Percentiles rank a stretch among this genome's conserved stretches.
phyloP scores from a whole-genome alignment of 768 basidiomycete species.

The Tylopilus sp. region DNA sequence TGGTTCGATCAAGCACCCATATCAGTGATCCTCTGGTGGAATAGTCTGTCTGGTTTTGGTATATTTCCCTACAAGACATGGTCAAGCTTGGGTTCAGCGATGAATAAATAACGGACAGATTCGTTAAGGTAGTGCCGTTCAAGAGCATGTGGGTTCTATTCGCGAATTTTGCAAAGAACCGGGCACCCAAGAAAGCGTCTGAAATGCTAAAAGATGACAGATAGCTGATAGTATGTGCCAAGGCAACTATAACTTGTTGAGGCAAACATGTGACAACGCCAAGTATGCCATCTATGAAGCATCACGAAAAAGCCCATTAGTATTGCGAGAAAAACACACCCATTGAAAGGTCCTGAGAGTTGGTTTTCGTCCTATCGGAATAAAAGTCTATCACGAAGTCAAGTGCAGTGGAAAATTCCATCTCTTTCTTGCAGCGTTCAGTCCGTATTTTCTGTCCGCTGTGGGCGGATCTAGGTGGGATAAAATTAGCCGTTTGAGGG shows the following conservation, averaged over 20 bases:
- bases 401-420: constrained; percentile 71
- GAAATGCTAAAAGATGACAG: constrained; percentile 74
- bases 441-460: constrained; percentile 48
- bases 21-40: constrained; percentile 72
- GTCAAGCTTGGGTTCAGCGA: background rate
- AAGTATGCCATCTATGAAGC: constrained; percentile 52
- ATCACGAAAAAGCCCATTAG: background rate
- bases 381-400: constrained; percentile 64
- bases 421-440: constrained; percentile 54
- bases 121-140: constrained; percentile 81
- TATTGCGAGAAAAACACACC: background rate
- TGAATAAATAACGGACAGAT: constrained; percentile 45
- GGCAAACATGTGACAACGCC: constrained; percentile 66
- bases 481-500: constrained; percentile 7
- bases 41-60: constrained; percentile 83
- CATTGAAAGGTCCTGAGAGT: constrained; percentile 37
- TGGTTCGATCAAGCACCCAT: constrained; percentile 82
- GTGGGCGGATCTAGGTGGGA: constrained; percentile 35
- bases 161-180: constrained; percentile 77
- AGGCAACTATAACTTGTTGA: constrained; percentile 61
- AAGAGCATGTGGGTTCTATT: constrained; percentile 82
- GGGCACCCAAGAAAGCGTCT: constrained; percentile 71
- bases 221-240: constrained; percentile 71
- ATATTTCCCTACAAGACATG: constrained; percentile 64
- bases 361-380: constrained; percentile 43